These are phyloP conservation scores for Alternaria sp. DNA, from an alignment of 2,329 filamentous ascomycete species.

Conservation along the genomic window DNA sequence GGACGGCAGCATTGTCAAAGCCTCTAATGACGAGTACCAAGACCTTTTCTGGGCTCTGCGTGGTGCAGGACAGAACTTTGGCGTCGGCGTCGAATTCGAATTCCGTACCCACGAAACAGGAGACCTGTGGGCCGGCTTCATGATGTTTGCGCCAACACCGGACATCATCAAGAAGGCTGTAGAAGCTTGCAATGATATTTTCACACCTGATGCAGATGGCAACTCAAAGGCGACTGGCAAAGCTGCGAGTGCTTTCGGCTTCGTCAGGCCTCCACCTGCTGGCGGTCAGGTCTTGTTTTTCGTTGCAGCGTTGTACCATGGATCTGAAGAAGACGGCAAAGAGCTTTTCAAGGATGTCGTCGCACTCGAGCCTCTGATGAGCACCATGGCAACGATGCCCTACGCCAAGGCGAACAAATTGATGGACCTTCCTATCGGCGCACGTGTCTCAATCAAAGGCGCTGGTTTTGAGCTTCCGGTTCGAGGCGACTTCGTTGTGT, in stretches of 20 bases:
- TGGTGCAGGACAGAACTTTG: constrained; percentile 67
- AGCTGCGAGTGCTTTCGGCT: constrained; percentile 9
- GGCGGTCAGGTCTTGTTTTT: constrained; percentile 10
- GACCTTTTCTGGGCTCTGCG: constrained; percentile 65
- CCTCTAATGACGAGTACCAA: constrained; percentile 38
- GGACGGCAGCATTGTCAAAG: constrained; percentile 54
- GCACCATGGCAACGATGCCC: constrained; percentile 10
- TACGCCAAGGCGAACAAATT: constrained; percentile 15
- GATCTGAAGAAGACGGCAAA: constrained; percentile 12
- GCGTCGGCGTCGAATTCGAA: constrained; percentile 57
- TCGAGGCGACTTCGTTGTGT: constrained; percentile 8
- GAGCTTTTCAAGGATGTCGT: constrained; percentile 10
- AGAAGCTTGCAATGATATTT: constrained; percentile 11
- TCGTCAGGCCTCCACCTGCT: constrained; percentile 13
- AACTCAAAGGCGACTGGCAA: constrained; percentile 10
- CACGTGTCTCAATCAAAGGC: constrained; percentile 10
- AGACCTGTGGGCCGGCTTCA: constrained; percentile 21
- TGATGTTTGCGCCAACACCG: constrained; percentile 12
- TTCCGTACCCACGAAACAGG: constrained; percentile 48
- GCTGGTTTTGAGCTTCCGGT: constrained; percentile 14
- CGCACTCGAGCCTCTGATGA: constrained; percentile 4
- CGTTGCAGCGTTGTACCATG: not conserved
- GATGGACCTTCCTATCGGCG: constrained; percentile 7
- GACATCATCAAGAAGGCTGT: constrained; percentile 9
- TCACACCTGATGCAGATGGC: constrained; percentile 5